Evolutionary conservation across 176 grass and related monocot genomes (phyloP), one percentile per base, ranked within the genome.

Genomic region (Aegilops longissima): DNA sequence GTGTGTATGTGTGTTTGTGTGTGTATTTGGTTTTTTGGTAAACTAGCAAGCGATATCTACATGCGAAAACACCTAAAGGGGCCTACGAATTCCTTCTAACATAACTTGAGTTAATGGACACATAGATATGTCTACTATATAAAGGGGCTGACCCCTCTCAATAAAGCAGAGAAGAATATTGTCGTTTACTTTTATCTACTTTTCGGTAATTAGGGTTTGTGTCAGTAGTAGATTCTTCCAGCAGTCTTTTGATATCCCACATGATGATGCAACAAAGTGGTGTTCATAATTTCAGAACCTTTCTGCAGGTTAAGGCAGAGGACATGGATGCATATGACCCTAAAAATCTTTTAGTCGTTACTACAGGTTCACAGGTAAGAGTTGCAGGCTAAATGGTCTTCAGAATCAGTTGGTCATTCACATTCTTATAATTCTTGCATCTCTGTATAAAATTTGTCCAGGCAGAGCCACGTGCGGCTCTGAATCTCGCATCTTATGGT

Each of bases 351-450:
- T 86, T 99, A 68, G 90, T 99, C 17, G 94, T 99, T 56, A 99
- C 97, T 58, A 99, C 97, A 69, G 97, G 97, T 82, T 99, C 97
- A 61, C 97, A 99, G 85, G 97, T 99, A 96, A 96, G 93, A 88
- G 39, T 61, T 92, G 38, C 73, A 72, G 62, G n/a, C 71, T 70
- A 89, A 54, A 76, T 61, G 54, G 56, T 65, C 56, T 49, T 73
- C n/a, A 38, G 23, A 76, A 83, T 88, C 20, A 61, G 59, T 47
- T 84, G 76, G 16, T 66, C 54, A 79, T 40, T 18, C 20, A 77
- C 33, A 35, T 72, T 52, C 66, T 87, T 67, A 51, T 49, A 94
- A 79, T 85, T 65, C 51, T 87, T 79, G 68, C 83, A 70, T 72
- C 18, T 52, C 13, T 83, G 23, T 77, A 86, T 91, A 13, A 69